Conservation (phyloP, 2,329 filamentous ascomycete genomes). For the Colletotrichum liaoningense region DNA sequence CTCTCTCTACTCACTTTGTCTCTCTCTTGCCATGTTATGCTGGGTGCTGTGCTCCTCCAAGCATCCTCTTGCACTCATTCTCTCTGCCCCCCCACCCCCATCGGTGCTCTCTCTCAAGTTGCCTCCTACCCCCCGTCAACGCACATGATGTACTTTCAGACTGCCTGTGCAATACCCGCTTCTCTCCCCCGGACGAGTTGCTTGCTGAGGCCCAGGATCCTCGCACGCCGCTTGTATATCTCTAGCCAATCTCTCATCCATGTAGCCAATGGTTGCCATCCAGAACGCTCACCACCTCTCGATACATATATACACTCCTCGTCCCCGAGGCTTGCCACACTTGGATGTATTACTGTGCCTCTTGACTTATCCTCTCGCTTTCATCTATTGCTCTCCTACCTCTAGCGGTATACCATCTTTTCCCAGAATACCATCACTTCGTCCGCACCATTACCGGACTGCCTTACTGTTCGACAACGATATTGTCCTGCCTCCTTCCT, state of each 20-base stretch:
- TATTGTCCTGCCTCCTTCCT: neutral
- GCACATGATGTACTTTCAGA: conserved; percentile 33
- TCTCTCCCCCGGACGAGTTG: conserved; percentile 30
- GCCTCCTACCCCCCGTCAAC: conserved; percentile 26
- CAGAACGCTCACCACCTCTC: conserved; percentile 28
- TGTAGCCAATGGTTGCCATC: conserved; percentile 32
- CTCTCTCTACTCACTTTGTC: conserved; percentile 12
- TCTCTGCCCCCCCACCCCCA: conserved; percentile 3
- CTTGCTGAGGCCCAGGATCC: conserved; percentile 31
- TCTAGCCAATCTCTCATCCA: conserved; percentile 38
- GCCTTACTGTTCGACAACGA: conserved; percentile 5
- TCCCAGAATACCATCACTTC: conserved; percentile 13
- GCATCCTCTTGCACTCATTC: conserved; percentile 11
- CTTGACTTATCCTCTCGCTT: conserved; percentile 26
- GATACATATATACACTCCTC: conserved; percentile 37
- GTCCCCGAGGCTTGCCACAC: conserved; percentile 30
- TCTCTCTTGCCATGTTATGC: neutral
- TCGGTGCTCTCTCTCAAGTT: conserved; percentile 28
- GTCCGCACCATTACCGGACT: conserved; percentile 5
- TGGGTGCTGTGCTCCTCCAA: conserved; percentile 5
- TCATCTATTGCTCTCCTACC: conserved; percentile 13
- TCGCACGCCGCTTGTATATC: conserved; percentile 35
- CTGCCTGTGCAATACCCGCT: conserved; percentile 26
- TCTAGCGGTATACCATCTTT: conserved; percentile 11
- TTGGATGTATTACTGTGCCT: conserved; percentile 19